Conservation (phyloP, 2,329 filamentous ascomycete genomes). For the Trematosphaeria pertusa region DNA sequence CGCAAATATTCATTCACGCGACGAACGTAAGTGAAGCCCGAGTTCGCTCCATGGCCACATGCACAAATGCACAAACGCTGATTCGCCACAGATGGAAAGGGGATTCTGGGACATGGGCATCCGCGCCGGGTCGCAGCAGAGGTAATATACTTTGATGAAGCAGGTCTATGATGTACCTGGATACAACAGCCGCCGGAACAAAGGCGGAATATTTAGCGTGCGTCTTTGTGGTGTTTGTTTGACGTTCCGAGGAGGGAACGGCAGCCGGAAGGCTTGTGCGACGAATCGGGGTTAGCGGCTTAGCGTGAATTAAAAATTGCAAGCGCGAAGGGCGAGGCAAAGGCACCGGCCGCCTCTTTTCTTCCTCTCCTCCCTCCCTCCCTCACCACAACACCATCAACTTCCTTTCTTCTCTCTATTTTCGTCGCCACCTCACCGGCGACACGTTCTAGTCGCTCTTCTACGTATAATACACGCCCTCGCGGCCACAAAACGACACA, state of each 20-base stretch:
- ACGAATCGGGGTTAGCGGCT: slow-evolving; percentile 27
- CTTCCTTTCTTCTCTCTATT: slow-evolving; percentile 24
- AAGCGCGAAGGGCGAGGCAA: slow-evolving; percentile 33
- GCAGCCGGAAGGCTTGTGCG: too few species aligned
- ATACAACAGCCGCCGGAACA: too few species aligned
- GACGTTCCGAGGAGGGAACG: too few species aligned
- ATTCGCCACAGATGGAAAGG: slow-evolving; percentile 67
- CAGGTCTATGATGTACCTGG: too few species aligned
- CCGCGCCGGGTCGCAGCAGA: slow-evolving; percentile 8
- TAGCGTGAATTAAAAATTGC: slow-evolving; percentile 26
- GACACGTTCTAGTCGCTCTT: slow-evolving; percentile 35
- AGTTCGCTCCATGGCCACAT: slow-evolving; percentile 1
- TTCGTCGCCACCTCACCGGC: slow-evolving; percentile 27
- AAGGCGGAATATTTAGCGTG: too few species aligned
- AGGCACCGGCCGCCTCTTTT: slow-evolving; percentile 29
- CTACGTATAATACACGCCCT: slow-evolving; percentile 21
- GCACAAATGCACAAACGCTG: too few species aligned
- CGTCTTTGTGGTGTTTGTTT: too few species aligned
- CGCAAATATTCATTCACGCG: slow-evolving; percentile 85
- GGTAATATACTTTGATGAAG: neutral
- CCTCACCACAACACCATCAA: slow-evolving; percentile 21
- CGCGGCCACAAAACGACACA: slow-evolving; percentile 19
- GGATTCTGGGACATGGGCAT: slow-evolving; percentile 77
- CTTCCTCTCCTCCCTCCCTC: slow-evolving; percentile 25
- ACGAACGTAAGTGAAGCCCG: slow-evolving; percentile 68